Evolutionary conservation across 176 grass and related monocot genomes (phyloP).

Genomic region (maize (Zea mays)): DNA sequence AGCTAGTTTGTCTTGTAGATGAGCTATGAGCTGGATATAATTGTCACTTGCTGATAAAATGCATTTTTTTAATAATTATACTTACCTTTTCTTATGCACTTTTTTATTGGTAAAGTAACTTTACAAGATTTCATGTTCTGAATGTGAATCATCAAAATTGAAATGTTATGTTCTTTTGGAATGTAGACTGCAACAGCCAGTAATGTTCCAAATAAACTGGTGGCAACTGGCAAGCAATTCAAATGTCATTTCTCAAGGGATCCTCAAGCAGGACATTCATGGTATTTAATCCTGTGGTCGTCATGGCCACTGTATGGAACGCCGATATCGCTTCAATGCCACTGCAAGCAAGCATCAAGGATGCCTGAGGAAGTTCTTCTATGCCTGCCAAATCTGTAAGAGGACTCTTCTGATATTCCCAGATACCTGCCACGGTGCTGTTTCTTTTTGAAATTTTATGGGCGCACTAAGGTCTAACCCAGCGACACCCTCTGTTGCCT

Average conservation of each 20-base stretch:
- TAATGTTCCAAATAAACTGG: conserved; percentile 10
- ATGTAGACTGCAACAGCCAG: conserved; percentile 33
- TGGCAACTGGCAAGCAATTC: background rate
- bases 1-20: conserved; percentile 14
- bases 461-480: background rate
- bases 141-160: background rate
- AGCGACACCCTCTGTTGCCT: background rate
- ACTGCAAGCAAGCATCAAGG: background rate
- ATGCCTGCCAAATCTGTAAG: conserved; percentile 17
- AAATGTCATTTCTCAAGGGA: background rate
- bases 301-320: background rate
- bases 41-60: conserved; percentile 5
- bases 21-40: background rate
- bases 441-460: background rate
- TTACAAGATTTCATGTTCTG: conserved; percentile 1
- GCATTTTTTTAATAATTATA: background rate
- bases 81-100: background rate
- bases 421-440: background rate
- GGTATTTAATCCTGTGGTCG: background rate
- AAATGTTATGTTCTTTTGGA: background rate
- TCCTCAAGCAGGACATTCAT: conserved; percentile 8
- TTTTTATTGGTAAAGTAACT: background rate
- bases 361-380: background rate
- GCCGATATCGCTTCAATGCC: background rate
- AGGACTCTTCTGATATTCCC: background rate